Conservation (phyloP, 129 eudicot genomes). For the Silybum marianum region DNA sequence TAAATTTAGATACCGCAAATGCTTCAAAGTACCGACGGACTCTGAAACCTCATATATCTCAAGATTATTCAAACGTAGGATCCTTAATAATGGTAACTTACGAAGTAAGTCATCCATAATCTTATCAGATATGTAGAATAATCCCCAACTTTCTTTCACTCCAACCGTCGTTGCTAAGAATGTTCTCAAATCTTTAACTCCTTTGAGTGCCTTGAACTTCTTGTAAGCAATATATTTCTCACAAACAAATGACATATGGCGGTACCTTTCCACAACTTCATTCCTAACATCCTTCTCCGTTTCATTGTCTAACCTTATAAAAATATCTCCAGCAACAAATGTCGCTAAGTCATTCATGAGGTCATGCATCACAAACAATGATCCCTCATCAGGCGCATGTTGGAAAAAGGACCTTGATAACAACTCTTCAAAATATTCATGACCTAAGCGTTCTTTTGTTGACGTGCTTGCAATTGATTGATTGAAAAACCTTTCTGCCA, state of each 20-base stretch:
- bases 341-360: constrained; percentile 39
- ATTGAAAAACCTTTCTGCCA: constrained; percentile 42
- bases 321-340: constrained; percentile 32
- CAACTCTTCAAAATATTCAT: constrained; percentile 28
- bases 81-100: background rate
- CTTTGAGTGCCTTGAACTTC: constrained; percentile 23
- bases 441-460: constrained; percentile 33
- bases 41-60: constrained; percentile 24
- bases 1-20: constrained; percentile 36
- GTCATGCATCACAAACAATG: constrained; percentile 43
- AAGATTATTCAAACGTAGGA: constrained; percentile 12
- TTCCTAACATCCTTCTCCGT: background rate
- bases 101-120: constrained; percentile 24
- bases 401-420: constrained; percentile 41
- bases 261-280: constrained; percentile 25
- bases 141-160: background rate
- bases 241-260: constrained; percentile 40
- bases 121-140: constrained; percentile 28
- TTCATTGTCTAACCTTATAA: constrained; percentile 33
- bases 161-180: constrained; percentile 35
- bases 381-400: constrained; percentile 13
- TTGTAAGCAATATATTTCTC: constrained; percentile 22
- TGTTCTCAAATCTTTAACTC: constrained; percentile 41
- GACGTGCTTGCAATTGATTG: constrained; percentile 3
- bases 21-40: constrained; percentile 30